Base-by-base conservation (phyloP, 192 early-diverging fungal genomes). In the Linnemannia hyalina region DNA sequence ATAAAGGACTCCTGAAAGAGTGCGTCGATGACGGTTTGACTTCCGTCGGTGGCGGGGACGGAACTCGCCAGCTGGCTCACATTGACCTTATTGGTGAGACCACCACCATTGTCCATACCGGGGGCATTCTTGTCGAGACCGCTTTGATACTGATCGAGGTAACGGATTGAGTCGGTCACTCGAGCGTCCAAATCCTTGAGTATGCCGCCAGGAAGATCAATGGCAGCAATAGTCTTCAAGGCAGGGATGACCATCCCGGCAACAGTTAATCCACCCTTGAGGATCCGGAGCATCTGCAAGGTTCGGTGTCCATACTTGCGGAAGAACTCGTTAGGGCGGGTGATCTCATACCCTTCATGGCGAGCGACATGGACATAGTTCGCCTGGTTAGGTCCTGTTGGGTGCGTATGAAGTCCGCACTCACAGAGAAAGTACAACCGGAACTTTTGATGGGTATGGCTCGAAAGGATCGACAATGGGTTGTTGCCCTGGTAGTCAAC, bases 331-430 rank as follows among this genome's bases (percentile, higher is more conserved):
- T 42, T 86, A 1, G 83, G 83, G 1, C 77, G 78, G 4, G 69
- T 80, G 72, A 86, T 86, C 75, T 80, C 83, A 52, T 86, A 86
- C 4, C 83, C 83, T 38, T 86, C 79, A 52, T 86, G 83, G 15
- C 83, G 35, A 5, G 83, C 83, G 44, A 81, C 77, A 70, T 86
- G 83, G 52, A 86, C 77, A 40, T 86, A 79, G 44, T 86, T 86
- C 78, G 80, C 15, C 22, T 68, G 68, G 22, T 81, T 70, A 0
- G 79, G 75, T 22, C 83, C 83, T 22, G 75, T 60, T 10, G 83
- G 78, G 41, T 29, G 77, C 26, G 83, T 86, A 23, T 86, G 83
- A 18, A 47, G 20, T 16, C 79, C 83, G 29, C 82, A 86, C 49
- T 86, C 83, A 41, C 83, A 86, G 6, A 86, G 75, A 35, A 86